phyloP scores from a whole-genome alignment of 1,139 yeast species.

The Saccharomyces hybrid region DNA sequence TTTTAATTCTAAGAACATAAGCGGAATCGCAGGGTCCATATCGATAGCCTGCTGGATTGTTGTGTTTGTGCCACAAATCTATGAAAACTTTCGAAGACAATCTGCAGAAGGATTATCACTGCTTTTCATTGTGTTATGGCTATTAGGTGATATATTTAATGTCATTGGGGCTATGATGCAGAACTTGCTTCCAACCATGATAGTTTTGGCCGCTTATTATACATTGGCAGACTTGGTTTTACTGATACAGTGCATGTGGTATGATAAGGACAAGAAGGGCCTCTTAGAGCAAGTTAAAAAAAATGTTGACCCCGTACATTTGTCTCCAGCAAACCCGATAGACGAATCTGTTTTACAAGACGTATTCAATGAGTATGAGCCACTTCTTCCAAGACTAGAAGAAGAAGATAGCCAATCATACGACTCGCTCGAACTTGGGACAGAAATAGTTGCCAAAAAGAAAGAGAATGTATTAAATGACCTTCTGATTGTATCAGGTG shows the following conservation, averaged over 20 bases:
- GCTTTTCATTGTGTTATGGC: slow-evolving; percentile 78
- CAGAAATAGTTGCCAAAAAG: slow-evolving; percentile 5
- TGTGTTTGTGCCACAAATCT: slow-evolving; percentile 94
- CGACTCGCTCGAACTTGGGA: slow-evolving; percentile 5
- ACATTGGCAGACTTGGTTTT: slow-evolving; percentile 83
- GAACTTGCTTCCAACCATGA: slow-evolving; percentile 89
- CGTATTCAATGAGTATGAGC: slow-evolving; percentile 37
- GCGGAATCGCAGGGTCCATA: slow-evolving; percentile 85
- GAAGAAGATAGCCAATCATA: slow-evolving; percentile 16
- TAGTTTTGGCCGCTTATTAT: slow-evolving; percentile 80
- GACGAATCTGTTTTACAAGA: slow-evolving; percentile 62
- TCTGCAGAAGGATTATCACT: slow-evolving; percentile 83
- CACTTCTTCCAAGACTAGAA: slow-evolving; percentile 24
- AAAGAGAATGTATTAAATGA: slow-evolving; percentile 34
- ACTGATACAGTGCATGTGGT: slow-evolving; percentile 71
- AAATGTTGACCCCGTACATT: slow-evolving; percentile 62
- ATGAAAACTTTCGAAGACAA: slow-evolving; percentile 78
- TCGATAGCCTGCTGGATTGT: slow-evolving; percentile 97
- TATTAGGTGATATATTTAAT: slow-evolving; percentile 83
- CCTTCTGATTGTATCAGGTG: slow-evolving; percentile 57
- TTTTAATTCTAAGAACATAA: slow-evolving; percentile 65
- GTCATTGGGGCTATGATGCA: slow-evolving; percentile 83
- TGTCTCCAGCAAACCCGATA: slow-evolving; percentile 86
- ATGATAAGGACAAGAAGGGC: slow-evolving; percentile 43
- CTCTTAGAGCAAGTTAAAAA: background rate